A percentile compares a stretch with the other conserved stretches of the same genome.
Evolutionary conservation across 2,329 filamentous ascomycete species (phyloP).

Genomic region (Lasiodiplodia sp.): DNA sequence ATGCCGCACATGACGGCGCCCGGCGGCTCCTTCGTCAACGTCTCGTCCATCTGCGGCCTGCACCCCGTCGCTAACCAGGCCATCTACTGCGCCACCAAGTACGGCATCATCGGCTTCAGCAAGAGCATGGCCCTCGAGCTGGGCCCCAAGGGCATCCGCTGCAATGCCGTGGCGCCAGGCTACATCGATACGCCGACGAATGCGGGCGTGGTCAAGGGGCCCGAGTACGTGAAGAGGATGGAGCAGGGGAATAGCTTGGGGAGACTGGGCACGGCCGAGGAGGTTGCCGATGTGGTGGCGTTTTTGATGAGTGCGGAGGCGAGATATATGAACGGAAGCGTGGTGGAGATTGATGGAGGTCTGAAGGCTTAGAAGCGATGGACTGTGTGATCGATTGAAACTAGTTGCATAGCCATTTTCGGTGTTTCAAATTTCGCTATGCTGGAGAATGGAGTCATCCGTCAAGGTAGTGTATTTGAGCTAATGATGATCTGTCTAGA

Average conservation of each 20-base stretch:
- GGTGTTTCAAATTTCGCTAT: not conserved
- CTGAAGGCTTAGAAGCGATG: slow-evolving; percentile 20
- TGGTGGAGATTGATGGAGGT: slow-evolving; percentile 58
- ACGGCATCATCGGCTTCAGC: slow-evolving; percentile 92
- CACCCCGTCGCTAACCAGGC: slow-evolving; percentile 99
- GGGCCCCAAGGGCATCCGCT: slow-evolving; percentile 25
- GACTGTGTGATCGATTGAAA: not conserved
- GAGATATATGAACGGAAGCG: slow-evolving; percentile 56
- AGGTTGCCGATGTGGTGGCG: slow-evolving; percentile 59
- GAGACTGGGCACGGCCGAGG: slow-evolving; percentile 54
- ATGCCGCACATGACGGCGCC: slow-evolving; percentile 99
- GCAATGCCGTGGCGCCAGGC: slow-evolving; percentile 37
- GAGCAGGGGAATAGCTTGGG: slow-evolving; percentile 50
- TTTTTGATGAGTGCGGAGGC: slow-evolving; percentile 57
- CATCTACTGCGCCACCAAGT: slow-evolving; percentile 81
- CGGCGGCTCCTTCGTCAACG: slow-evolving; percentile 96
- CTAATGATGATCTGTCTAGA: not conserved
- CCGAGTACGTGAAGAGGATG: slow-evolving; percentile 52
- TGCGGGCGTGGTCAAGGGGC: slow-evolving; percentile 58
- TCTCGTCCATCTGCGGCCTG: slow-evolving; percentile 94
- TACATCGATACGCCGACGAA: slow-evolving; percentile 58
- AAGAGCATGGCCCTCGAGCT: slow-evolving; percentile 30
- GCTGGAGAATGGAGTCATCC: not conserved
- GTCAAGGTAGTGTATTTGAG: not conserved
- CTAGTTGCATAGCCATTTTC: too few relatives aligned